Evolutionary conservation across 2,329 filamentous ascomycete species (phyloP).

Genomic region (Canariomyces notabilis): DNA sequence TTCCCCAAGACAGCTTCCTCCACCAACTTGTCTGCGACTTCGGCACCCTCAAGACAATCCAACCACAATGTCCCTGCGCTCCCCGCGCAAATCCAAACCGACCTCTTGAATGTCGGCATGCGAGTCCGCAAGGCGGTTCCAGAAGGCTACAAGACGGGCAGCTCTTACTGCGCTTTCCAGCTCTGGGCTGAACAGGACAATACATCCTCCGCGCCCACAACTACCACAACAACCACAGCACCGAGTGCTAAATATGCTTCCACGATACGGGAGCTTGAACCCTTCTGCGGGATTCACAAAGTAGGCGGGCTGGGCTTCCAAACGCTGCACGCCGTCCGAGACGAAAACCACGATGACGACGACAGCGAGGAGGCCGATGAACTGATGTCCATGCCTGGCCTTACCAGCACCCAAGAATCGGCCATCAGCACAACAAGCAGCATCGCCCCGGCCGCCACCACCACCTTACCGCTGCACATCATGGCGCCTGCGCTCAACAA

Average conservation of each 20-base stretch:
- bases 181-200: conserved; percentile 41
- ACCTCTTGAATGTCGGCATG: conserved; percentile 90
- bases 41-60: conserved; percentile 26
- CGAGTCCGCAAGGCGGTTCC: conserved; percentile 87
- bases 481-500: neutral
- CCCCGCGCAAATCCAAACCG: conserved; percentile 66
- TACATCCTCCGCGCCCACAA: no score
- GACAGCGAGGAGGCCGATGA: conserved; percentile 17
- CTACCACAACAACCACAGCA: conserved; percentile 5
- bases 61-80: conserved; percentile 40
- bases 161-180: conserved; percentile 44
- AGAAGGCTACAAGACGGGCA: conserved; percentile 84
- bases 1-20: conserved; percentile 37
- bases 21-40: conserved; percentile 31
- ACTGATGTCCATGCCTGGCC: conserved; percentile 36
- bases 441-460: conserved; percentile 18
- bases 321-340: conserved; percentile 29
- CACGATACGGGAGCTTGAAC: conserved; percentile 58
- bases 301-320: conserved; percentile 64
- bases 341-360: conserved; percentile 21
- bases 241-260: conserved; percentile 6
- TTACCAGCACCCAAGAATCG: conserved; percentile 55
- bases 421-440: conserved; percentile 34
- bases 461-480: conserved; percentile 8
- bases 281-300: conserved; percentile 77